Evolutionary conservation across 2,329 filamentous ascomycete genomes (phyloP).

Genomic region (Parastagonospora nodorum): DNA sequence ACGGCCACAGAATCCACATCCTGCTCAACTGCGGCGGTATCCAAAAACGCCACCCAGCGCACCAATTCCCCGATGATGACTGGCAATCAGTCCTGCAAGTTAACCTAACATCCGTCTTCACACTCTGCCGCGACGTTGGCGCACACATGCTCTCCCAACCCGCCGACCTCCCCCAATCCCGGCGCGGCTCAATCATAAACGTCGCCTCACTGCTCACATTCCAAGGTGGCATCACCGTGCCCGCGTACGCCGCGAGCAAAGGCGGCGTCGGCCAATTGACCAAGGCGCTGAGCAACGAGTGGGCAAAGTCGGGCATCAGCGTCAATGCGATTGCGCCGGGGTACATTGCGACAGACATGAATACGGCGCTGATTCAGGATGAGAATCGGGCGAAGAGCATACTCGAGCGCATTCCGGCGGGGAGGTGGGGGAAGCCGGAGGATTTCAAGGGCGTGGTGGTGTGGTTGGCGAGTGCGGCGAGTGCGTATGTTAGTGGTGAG

Average conservation of each 20-base stretch:
- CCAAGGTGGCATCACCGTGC: conserved; percentile 86
- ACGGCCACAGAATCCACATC: conserved; percentile 71
- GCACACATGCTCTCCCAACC: conserved; percentile 73
- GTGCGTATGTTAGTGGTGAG: conserved; percentile 81
- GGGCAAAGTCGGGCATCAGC: conserved; percentile 76
- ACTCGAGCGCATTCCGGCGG: conserved; percentile 79
- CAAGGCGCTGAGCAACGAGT: conserved; percentile 85
- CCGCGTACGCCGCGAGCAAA: conserved; percentile 85
- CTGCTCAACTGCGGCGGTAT: conserved; percentile 88
- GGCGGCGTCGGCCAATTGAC: conserved; percentile 84
- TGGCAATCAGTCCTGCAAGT: conserved; percentile 85
- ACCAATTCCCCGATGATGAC: conserved; percentile 75
- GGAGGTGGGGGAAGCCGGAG: conserved; percentile 79
- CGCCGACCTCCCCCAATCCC: conserved; percentile 53
- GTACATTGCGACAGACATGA: conserved; percentile 96
- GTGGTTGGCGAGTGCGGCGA: conserved; percentile 76
- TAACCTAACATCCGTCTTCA: conserved; percentile 83
- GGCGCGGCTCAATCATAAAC: conserved; percentile 79
- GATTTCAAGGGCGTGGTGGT: conserved; percentile 87
- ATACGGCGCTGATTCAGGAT: conserved; percentile 78
- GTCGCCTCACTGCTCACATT: conserved; percentile 80
- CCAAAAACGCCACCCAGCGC: conserved; percentile 76
- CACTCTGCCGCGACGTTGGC: conserved; percentile 75
- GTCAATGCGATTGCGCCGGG: conserved; percentile 91
- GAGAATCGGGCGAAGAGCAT: conserved; percentile 73